A percentile compares a stretch with the other conserved stretches of the same genome.
Conservation (phyloP, 805 yeast species). For the Yarrowia porcina region DNA sequence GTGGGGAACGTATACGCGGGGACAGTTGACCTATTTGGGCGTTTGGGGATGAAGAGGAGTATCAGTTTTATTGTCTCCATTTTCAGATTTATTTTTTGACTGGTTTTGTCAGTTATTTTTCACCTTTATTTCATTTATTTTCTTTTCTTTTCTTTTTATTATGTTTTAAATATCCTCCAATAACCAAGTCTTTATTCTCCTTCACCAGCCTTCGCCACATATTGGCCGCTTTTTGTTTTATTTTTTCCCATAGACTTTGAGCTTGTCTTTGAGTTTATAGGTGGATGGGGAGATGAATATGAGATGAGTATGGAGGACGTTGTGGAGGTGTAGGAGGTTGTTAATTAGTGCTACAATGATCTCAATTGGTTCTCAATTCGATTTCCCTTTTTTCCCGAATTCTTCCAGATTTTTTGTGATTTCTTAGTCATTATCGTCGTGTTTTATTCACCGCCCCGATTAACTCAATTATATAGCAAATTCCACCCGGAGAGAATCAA, state of each 20-base stretch:
- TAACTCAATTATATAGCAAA: constrained; percentile 6
- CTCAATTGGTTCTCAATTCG: too few relatives aligned
- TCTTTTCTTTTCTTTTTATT: too few relatives aligned
- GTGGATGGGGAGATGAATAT: too few relatives aligned
- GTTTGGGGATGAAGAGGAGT: too few relatives aligned
- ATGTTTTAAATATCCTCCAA: too few relatives aligned
- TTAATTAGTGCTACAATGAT: too few relatives aligned
- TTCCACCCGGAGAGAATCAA: neutral
- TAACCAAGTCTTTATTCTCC: too few relatives aligned
- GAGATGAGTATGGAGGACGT: too few relatives aligned
- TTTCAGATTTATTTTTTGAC: neutral
- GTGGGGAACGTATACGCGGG: neutral
- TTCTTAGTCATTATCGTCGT: neutral
- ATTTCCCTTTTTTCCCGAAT: too few relatives aligned
- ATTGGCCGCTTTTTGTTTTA: neutral
- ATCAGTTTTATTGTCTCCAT: too few relatives aligned
- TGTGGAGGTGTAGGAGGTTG: too few relatives aligned
- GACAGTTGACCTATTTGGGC: neutral
- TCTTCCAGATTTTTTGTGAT: too few relatives aligned
- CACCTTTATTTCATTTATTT: neutral
- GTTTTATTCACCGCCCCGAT: neutral
- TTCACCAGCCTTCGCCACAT: neutral
- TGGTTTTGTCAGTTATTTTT: neutral
- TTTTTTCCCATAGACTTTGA: constrained; percentile 16
- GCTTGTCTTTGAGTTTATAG: constrained; percentile 2